These are phyloP conservation scores for Gamsiella multidivaricata DNA, from an alignment of 192 early-diverging fungal genomes.

Conservation along the genomic window DNA sequence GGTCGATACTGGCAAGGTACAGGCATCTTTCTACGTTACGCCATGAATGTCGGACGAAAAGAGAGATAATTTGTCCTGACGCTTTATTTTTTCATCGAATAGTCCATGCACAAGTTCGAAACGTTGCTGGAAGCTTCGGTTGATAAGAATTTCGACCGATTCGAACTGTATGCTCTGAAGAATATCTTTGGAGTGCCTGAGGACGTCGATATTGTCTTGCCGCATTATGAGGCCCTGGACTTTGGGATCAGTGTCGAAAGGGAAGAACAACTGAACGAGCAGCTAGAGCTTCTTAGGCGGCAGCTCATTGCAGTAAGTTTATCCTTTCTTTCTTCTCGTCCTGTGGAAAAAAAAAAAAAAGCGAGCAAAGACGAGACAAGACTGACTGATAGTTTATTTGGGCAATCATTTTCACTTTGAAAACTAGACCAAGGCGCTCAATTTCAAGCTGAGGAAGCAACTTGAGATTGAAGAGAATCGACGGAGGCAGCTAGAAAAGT, in stretches of 20 bases:
- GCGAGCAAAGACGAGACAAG: background rate
- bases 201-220: constrained; percentile 62
- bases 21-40: too few species aligned
- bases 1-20: constrained; percentile 33
- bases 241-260: constrained; percentile 33
- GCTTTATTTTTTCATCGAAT: background rate
- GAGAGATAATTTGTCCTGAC: background rate
- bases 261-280: constrained; percentile 52
- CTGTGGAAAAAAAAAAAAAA: constrained; percentile 1
- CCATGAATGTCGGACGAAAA: too few species aligned
- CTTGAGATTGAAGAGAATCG: constrained; percentile 29
- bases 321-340: background rate
- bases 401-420: background rate
- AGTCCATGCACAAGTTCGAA: constrained; percentile 80
- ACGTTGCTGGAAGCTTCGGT: constrained; percentile 82
- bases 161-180: constrained; percentile 80
- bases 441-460: constrained; percentile 51
- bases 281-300: constrained; percentile 52
- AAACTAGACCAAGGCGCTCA: constrained; percentile 54
- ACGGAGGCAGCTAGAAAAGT: constrained; percentile 26
- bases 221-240: constrained; percentile 64
- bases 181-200: constrained; percentile 79
- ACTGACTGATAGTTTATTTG: background rate
- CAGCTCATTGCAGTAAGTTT: constrained; percentile 43
- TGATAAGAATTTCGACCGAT: constrained; percentile 86